phyloP scores from a whole-genome alignment of 2,329 filamentous ascomycete genomes.

The Fusarium fujikuroi region DNA sequence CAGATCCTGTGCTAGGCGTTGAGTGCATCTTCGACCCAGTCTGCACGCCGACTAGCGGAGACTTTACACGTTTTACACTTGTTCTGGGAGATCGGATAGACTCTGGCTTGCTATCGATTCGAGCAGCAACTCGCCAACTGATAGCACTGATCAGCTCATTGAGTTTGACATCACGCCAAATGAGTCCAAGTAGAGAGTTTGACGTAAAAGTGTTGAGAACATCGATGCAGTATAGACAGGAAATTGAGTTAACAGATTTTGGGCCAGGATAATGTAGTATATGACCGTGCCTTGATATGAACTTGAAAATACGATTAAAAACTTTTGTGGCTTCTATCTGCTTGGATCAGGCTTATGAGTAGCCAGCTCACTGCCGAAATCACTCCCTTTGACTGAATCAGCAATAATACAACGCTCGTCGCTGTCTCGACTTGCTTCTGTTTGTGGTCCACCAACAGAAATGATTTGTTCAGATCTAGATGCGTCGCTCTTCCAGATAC shows the following conservation, averaged over 20 bases:
- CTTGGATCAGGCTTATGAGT: neutral
- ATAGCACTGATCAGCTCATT: neutral
- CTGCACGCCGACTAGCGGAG: neutral
- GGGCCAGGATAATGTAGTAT: too few species aligned
- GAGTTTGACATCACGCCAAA: neutral
- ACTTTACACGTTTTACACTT: neutral
- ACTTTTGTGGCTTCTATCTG: neutral
- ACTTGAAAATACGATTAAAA: accelerated
- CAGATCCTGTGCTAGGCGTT: neutral
- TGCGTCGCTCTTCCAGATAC: neutral
- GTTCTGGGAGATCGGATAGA: neutral
- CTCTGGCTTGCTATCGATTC: neutral
- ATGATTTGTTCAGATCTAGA: neutral
- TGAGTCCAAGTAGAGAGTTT: neutral
- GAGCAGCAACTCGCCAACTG: neutral
- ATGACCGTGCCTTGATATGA: neutral
- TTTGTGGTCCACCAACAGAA: neutral
- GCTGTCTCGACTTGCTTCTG: neutral
- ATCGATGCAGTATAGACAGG: too few species aligned
- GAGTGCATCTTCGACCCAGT: neutral
- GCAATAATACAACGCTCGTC: neutral
- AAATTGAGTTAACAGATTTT: too few species aligned
- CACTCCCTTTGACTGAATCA: neutral
- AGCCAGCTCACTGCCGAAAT: neutral
- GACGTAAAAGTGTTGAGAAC: accelerated